phyloP scores from a whole-genome alignment of 495 filamentous ascomycete species.

The Podospora bellae-mahoneyi region DNA sequence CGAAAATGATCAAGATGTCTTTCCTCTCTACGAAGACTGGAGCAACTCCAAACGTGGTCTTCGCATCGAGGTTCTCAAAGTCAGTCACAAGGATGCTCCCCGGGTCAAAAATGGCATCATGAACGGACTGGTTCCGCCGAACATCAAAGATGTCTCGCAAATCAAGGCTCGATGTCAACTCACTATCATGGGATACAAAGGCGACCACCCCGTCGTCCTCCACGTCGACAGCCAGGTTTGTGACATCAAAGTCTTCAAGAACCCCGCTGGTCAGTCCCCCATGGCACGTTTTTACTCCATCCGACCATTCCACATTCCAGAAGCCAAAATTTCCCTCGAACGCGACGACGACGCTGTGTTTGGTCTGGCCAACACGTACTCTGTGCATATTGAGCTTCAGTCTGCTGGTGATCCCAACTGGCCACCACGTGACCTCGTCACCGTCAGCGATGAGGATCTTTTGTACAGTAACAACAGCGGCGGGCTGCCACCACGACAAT shows the following conservation, averaged over 20 bases:
- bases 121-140: slow-evolving; percentile 37
- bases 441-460: slow-evolving; percentile 28
- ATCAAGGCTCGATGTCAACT: slow-evolving; percentile 45
- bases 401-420: slow-evolving; percentile 45
- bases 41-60: slow-evolving; percentile 35
- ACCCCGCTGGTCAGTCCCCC: slow-evolving; percentile 38
- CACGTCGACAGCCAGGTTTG: slow-evolving; percentile 49
- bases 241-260: slow-evolving; percentile 44
- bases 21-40: slow-evolving; percentile 33
- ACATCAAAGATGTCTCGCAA: slow-evolving; percentile 37
- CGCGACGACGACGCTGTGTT: slow-evolving; percentile 40
- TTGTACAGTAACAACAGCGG: slow-evolving; percentile 17
- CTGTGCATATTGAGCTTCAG: slow-evolving; percentile 46
- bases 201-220: slow-evolving; percentile 31
- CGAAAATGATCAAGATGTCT: slow-evolving; percentile 32
- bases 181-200: slow-evolving; percentile 35
- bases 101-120: slow-evolving; percentile 38
- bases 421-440: slow-evolving; percentile 45
- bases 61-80: slow-evolving; percentile 47
- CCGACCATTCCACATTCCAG: slow-evolving; percentile 45
- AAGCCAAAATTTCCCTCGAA: slow-evolving; percentile 46
- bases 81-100: slow-evolving; percentile 43
- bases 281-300: slow-evolving; percentile 45
- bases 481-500: slow-evolving; percentile 31
- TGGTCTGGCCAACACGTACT: slow-evolving; percentile 46